These are phyloP conservation scores for Neckera pumila DNA, from an alignment of 225 moss, liverwort and hornwort genomes.

Conservation along the genomic window DNA sequence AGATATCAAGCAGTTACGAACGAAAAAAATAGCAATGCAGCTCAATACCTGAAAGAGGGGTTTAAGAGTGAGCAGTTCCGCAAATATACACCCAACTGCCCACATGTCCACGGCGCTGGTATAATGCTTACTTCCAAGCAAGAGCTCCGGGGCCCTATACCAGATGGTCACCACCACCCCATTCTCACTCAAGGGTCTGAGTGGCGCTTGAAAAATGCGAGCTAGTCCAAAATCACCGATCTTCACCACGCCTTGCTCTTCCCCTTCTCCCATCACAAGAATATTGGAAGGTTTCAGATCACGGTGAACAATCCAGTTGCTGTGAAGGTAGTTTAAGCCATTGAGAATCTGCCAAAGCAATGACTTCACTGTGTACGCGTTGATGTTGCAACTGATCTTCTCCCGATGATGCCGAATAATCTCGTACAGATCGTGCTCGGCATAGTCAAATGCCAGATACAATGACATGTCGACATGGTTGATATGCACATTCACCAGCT, in stretches of 20 bases:
- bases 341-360: constrained; percentile 97
- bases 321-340: constrained; percentile 92
- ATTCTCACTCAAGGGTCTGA: constrained; percentile 77
- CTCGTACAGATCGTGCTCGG: constrained; percentile 96
- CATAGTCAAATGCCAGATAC: constrained; percentile 92
- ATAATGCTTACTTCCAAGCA: constrained; percentile 93
- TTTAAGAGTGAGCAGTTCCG: constrained; percentile 89
- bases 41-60: constrained; percentile 74
- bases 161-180: constrained; percentile 98
- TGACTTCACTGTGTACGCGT: constrained; percentile 91
- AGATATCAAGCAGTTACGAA: background rate
- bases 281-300: constrained; percentile 96
- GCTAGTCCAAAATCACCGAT: constrained; percentile 95
- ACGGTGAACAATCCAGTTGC: constrained; percentile 97
- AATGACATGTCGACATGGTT: constrained; percentile 96
- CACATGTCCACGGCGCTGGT: constrained; percentile 99
- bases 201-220: constrained; percentile 85
- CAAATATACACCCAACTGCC: constrained; percentile 99
- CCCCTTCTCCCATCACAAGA: constrained; percentile 97
- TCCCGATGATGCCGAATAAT: constrained; percentile 95
- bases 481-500: constrained; percentile 94
- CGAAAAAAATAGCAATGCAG: background rate
- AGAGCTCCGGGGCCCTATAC: constrained; percentile 97
- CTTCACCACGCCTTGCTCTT: constrained; percentile 95
- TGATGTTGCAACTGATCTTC: constrained; percentile 78